Base-by-base conservation (phyloP, 192 early-diverging fungal genomes). In the Linnemannia hyalina region DNA sequence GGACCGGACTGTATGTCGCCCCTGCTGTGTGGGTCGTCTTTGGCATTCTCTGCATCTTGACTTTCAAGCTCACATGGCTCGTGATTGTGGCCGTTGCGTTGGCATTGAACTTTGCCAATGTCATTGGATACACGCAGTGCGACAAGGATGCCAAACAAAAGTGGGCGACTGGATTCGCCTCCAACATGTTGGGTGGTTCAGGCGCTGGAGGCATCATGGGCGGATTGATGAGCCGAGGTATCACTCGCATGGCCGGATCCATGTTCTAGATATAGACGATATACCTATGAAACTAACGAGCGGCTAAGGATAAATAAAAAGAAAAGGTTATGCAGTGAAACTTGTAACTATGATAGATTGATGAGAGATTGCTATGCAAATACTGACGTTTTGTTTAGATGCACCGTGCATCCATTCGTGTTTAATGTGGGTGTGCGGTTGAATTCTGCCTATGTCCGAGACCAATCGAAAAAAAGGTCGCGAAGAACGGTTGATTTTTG, bases 91-190 rank as follows among this genome's bases (percentile, higher is more conserved):
- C 95, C 23, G 95, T 99, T 18, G 97, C 97, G 0, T 87, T 99
- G 42, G 76, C 93, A 7, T 90, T 99, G 83, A 97, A 95, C 87
- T 88, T 94, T 68, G 96, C 99, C 46, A 99, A 99, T 83, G 95
- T 99, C 52, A 89, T 97, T 80, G 99, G 98, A 18, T 99, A 99
- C 82, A 96, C 96, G 35, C 93, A 96, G 68, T 99, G 98, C 82
- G 97, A 99, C 83, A 97, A 97, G 92, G 97, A 96, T 88, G 95
- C 95, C 32, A 95, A 95, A 85, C 85, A 89, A 83, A 93, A 93
- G 78, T 95, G 95, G 95, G 92, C 91, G 11, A 92, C 89, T 36
- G 92, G 92, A 80, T 89, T 95, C 57, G 90, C 95, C 23, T 89
- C 90, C 52, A 90, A 91, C 35, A 82, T 87, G 74, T 71, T 92